These are phyloP conservation scores for Penicillium dipodomyicola DNA, from an alignment of 495 filamentous ascomycete species.

Conservation along the genomic window DNA sequence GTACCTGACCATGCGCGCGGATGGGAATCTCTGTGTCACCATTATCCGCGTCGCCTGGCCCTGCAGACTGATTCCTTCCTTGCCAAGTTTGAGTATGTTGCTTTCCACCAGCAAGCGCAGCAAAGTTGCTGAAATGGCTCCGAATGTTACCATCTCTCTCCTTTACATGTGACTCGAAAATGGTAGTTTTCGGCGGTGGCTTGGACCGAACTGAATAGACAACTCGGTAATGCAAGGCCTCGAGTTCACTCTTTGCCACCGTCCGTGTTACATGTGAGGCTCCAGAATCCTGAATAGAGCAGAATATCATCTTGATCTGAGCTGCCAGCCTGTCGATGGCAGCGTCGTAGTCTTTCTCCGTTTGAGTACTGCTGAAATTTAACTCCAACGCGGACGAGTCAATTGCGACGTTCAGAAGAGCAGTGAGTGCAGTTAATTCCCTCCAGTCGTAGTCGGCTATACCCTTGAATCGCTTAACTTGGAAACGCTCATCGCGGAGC, in stretches of 20 bases:
- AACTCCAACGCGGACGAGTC: slow-evolving; percentile 55
- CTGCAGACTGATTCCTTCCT: neutral
- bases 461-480: slow-evolving; percentile 37
- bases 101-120: neutral
- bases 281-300: slow-evolving; percentile 69
- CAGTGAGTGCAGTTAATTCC: slow-evolving; percentile 58
- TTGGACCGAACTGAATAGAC: slow-evolving; percentile 67
- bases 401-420: slow-evolving; percentile 70
- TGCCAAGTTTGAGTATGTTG: neutral
- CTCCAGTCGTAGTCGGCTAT: slow-evolving; percentile 62
- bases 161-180: slow-evolving; percentile 48
- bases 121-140: slow-evolving; percentile 10
- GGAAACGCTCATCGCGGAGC: slow-evolving; percentile 49
- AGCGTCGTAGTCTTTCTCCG: slow-evolving; percentile 59
- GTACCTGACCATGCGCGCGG: slow-evolving; percentile 11
- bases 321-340: slow-evolving; percentile 64
- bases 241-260: slow-evolving; percentile 69
- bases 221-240: slow-evolving; percentile 68
- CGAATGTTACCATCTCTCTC: slow-evolving; percentile 19
- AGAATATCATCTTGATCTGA: slow-evolving; percentile 63
- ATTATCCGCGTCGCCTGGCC: neutral
- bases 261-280: slow-evolving; percentile 68
- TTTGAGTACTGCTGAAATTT: slow-evolving; percentile 29
- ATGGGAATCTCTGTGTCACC: slow-evolving; percentile 18
- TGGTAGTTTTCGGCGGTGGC: slow-evolving; percentile 53